Conservation (phyloP, 2,329 filamentous ascomycete species). For the Hypoxylon sp. region DNA sequence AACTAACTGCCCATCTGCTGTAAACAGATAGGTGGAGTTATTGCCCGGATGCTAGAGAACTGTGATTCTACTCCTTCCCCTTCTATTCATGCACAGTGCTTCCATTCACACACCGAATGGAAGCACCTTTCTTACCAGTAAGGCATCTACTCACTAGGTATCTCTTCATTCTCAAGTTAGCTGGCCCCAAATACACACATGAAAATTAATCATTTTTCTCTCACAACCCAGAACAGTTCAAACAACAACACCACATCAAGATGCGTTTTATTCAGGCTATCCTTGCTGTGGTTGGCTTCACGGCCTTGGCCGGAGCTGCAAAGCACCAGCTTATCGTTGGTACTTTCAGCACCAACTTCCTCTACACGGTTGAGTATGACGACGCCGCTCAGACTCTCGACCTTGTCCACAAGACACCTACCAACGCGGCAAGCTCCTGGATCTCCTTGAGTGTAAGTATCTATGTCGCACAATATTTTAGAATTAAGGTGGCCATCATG, state of each 20-base stretch:
- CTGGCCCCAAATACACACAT: too few relatives aligned
- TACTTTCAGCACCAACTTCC: conserved; percentile 48
- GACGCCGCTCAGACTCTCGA: conserved; percentile 45
- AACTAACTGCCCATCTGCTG: not conserved
- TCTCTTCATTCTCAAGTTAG: too few relatives aligned
- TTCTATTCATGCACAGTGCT: not conserved
- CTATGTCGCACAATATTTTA: not conserved
- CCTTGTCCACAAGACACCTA: conserved; percentile 43
- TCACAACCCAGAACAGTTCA: not conserved
- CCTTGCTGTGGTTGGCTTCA: conserved; percentile 2
- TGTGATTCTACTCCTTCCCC: not conserved
- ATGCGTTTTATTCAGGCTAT: conserved; percentile 18
- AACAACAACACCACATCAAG: not conserved
- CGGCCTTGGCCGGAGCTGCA: conserved; percentile 22
- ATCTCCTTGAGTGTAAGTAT: conserved; percentile 51
- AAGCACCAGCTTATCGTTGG: conserved; percentile 51
- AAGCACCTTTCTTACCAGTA: not conserved
- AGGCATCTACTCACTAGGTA: not conserved
- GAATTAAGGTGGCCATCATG: not conserved
- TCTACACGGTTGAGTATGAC: conserved; percentile 53
- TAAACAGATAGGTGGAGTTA: not conserved
- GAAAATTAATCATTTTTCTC: too few relatives aligned
- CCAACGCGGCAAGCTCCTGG: conserved; percentile 48
- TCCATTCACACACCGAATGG: not conserved
- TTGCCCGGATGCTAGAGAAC: not conserved